Conservation (phyloP, 116 monocot genomes). For the Dioscorea cayenensis region DNA sequence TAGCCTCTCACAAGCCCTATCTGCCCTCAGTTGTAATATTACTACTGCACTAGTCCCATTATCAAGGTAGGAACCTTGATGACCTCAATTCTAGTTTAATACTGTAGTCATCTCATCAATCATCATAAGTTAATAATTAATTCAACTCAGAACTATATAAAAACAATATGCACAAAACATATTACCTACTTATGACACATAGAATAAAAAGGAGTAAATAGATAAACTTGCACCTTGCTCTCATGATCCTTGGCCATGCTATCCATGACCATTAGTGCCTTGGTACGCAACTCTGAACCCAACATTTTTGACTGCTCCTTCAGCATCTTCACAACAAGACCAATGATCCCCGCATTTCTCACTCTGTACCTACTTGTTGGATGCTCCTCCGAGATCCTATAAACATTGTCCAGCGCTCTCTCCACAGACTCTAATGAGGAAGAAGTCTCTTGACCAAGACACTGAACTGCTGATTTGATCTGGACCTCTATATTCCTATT, state of each 20-base stretch:
- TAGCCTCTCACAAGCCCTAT: no score
- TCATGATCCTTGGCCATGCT: slow-evolving; percentile 45
- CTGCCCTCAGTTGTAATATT: no score
- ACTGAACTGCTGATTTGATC: slow-evolving; percentile 31
- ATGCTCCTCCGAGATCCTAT: slow-evolving; percentile 41
- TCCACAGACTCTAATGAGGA: slow-evolving; percentile 13
- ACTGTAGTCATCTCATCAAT: no score
- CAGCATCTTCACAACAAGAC: slow-evolving; percentile 25
- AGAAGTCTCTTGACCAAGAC: slow-evolving; percentile 13
- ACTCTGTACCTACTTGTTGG: slow-evolving; percentile 30
- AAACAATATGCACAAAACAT: no score
- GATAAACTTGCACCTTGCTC: slow-evolving; percentile 31
- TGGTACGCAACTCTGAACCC: slow-evolving; percentile 29
- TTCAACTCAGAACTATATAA: no score
- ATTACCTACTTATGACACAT: background rate
- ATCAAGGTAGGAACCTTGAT: no score
- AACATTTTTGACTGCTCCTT: slow-evolving; percentile 19
- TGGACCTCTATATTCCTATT: slow-evolving; percentile 46
- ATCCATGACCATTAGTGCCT: slow-evolving; percentile 37
- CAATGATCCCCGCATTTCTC: slow-evolving; percentile 43
- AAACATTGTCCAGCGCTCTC: slow-evolving; percentile 24
- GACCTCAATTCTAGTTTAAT: no score
- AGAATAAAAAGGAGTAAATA: background rate
- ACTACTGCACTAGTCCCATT: no score
- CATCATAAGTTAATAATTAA: no score